Evolutionary conservation across 176 grass and related monocot genomes (phyloP).

Genomic region (Oryza coarctata): DNA sequence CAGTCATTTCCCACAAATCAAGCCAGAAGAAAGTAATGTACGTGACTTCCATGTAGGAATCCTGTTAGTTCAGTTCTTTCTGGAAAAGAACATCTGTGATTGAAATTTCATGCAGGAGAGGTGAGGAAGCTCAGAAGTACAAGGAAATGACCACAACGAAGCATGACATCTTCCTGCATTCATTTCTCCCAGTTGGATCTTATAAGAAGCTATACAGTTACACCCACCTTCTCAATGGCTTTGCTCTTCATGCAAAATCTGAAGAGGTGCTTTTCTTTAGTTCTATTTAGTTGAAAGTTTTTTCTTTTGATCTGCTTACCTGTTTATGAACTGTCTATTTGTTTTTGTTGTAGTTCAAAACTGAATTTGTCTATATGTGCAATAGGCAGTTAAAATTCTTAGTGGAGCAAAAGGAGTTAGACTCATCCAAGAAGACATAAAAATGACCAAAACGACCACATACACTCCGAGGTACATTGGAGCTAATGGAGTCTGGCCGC

Average conservation of each 20-base stretch:
- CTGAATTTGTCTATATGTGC: slow-evolving; percentile 5
- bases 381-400: slow-evolving; percentile 53
- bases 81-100: not conserved
- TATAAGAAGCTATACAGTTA: slow-evolving; percentile 94
- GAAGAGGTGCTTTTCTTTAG: slow-evolving; percentile 47
- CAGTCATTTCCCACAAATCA: slow-evolving; percentile 60
- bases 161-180: slow-evolving; percentile 82
- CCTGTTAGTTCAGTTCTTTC: not conserved
- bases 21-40: slow-evolving; percentile 49
- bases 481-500: slow-evolving; percentile 68
- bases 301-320: not conserved
- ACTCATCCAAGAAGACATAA: slow-evolving; percentile 76
- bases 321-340: slow-evolving; percentile 12
- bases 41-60: slow-evolving; percentile 27
- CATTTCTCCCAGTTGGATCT: slow-evolving; percentile 64
- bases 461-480: slow-evolving; percentile 78
- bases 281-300: slow-evolving; percentile 12
- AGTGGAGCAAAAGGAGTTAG: slow-evolving; percentile 65
- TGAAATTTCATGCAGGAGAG: slow-evolving; percentile 54
- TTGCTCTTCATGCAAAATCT: slow-evolving; percentile 73
- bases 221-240: slow-evolving; percentile 82
- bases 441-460: slow-evolving; percentile 72
- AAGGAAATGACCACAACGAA: slow-evolving; percentile 55
- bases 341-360: slow-evolving; percentile 1
- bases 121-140: slow-evolving; percentile 69